These are phyloP conservation scores for Hemileccinum rubropunctum DNA, from an alignment of 768 basidiomycete genomes.

Conservation along the genomic window DNA sequence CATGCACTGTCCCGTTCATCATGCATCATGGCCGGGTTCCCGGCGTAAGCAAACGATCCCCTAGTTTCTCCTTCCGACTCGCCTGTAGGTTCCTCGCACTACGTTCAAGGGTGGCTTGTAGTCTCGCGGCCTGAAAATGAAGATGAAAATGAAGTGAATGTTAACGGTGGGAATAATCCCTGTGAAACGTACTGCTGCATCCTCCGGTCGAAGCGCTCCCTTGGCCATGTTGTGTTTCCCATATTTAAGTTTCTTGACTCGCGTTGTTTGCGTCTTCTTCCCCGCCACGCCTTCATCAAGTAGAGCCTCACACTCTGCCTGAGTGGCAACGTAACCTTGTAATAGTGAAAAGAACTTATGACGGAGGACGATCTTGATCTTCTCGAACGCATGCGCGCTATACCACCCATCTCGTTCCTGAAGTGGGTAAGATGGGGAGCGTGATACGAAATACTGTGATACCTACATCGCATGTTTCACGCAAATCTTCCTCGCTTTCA, in stretches of 20 bases:
- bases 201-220: conserved; percentile 76
- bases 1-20: background rate
- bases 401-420: conserved; percentile 93
- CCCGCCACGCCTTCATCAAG: conserved; percentile 38
- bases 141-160: background rate
- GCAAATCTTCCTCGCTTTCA: conserved; percentile 62
- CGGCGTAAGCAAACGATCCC: conserved; percentile 19
- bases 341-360: conserved; percentile 83
- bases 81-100: conserved; percentile 32
- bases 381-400: conserved; percentile 67
- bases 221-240: conserved; percentile 90
- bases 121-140: conserved; percentile 56
- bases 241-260: conserved; percentile 53
- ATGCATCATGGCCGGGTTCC: conserved; percentile 11
- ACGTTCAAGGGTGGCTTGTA: conserved; percentile 62
- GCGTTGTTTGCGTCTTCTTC: conserved; percentile 35
- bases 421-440: background rate
- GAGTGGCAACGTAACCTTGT: conserved; percentile 67
- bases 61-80: conserved; percentile 24
- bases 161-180: background rate
- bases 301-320: conserved; percentile 69
- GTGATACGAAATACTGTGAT: background rate
- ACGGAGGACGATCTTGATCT: conserved; percentile 80
- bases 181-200: conserved; percentile 63
- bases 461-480: conserved; percentile 74